Evolutionary conservation across 257 asterid genomes (phyloP).

Genomic region (Solanum commersonii): DNA sequence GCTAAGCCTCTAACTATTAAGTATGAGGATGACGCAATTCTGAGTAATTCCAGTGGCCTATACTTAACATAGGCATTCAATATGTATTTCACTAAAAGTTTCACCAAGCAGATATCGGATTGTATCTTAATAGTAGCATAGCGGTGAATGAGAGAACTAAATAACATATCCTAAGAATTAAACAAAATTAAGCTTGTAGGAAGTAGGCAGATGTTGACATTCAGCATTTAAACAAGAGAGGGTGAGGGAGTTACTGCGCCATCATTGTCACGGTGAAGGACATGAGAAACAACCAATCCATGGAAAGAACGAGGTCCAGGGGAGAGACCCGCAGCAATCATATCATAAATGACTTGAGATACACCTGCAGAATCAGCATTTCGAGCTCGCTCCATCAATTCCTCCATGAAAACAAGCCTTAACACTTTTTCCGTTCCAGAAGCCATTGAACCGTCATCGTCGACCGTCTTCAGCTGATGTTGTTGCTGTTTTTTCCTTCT

Average conservation of each 20-base stretch:
- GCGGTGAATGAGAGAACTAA: neutral
- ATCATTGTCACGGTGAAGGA: conserved; percentile 58
- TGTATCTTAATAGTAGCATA: neutral
- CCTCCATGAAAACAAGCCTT: conserved; percentile 93
- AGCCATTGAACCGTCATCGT: conserved; percentile 29
- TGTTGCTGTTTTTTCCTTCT: conserved; percentile 48
- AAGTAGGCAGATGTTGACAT: neutral
- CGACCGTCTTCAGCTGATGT: conserved; percentile 28
- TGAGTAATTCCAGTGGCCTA: neutral
- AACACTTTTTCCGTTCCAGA: conserved; percentile 73
- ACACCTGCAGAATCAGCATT: conserved; percentile 59
- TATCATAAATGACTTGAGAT: conserved; percentile 84
- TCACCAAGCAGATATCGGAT: neutral
- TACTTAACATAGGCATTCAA: neutral
- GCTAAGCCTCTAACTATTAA: neutral
- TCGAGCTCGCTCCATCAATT: conserved; percentile 72
- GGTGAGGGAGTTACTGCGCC: conserved; percentile 60
- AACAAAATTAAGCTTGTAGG: neutral
- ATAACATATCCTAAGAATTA: neutral
- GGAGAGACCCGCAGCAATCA: conserved; percentile 92
- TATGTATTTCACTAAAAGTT: neutral
- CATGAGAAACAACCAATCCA: conserved; percentile 77
- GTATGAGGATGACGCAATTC: neutral
- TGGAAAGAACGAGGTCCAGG: conserved; percentile 98
- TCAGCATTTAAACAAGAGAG: neutral